Percentiles rank a stretch among this genome's conserved stretches.
Conservation (phyloP, 805 yeast genomes). For the Starmerella bacillaris region DNA sequence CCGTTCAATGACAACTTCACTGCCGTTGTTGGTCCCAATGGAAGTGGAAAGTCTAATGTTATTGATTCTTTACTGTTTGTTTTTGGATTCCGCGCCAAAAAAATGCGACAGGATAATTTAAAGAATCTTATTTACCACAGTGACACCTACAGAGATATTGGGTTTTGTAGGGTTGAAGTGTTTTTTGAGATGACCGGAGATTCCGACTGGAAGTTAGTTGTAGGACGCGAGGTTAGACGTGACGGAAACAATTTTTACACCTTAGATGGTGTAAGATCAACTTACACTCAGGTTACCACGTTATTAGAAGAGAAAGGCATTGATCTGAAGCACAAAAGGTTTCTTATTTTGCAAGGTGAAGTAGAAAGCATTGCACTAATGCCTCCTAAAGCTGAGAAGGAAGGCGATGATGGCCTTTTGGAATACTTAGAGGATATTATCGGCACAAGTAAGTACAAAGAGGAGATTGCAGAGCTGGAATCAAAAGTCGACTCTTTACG, state of each 20-base stretch:
- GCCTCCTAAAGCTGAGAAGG: constrained; percentile 92
- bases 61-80: constrained; percentile 92
- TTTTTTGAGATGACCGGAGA: constrained; percentile 43
- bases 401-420: constrained; percentile 77
- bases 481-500: constrained; percentile 53
- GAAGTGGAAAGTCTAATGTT: constrained; percentile 94
- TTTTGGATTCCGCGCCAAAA: constrained; percentile 88
- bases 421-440: constrained; percentile 94
- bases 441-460: constrained; percentile 77
- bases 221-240: constrained; percentile 57
- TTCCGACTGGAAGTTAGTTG: constrained; percentile 42
- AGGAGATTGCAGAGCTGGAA: constrained; percentile 47
- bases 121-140: constrained; percentile 87
- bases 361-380: constrained; percentile 96
- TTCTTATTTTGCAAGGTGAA: constrained; percentile 90
- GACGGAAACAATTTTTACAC: constrained; percentile 43
- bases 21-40: constrained; percentile 97
- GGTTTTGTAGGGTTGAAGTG: constrained; percentile 77
- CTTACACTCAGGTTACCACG: constrained; percentile 60
- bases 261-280: constrained; percentile 50
- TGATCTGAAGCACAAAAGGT: constrained; percentile 86
- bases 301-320: constrained; percentile 66
- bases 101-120: constrained; percentile 91
- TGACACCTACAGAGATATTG: constrained; percentile 44
- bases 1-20: constrained; percentile 88